Conservation (phyloP, 495 filamentous ascomycete species). For the Penicillium salamii region DNA sequence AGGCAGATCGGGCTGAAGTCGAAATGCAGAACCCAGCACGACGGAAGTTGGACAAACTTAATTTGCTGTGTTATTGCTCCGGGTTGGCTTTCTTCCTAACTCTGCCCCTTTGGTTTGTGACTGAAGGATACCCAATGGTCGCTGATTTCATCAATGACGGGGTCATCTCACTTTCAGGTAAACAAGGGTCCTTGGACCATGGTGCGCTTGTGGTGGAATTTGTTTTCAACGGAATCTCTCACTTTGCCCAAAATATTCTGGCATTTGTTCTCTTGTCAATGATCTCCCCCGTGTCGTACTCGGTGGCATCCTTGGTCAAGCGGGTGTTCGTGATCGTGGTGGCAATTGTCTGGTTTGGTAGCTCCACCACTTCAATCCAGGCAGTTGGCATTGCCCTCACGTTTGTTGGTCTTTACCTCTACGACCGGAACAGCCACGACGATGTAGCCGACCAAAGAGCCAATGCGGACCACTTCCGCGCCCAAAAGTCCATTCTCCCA, state of each 20-base stretch:
- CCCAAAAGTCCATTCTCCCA: constrained; percentile 66
- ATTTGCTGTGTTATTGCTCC: constrained; percentile 93
- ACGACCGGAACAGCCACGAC: constrained; percentile 86
- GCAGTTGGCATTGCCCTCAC: constrained; percentile 82
- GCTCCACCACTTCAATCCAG: constrained; percentile 76
- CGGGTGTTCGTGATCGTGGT: constrained; percentile 95
- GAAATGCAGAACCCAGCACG: constrained; percentile 54
- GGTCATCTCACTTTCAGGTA: constrained; percentile 63
- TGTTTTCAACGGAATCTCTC: constrained; percentile 94
- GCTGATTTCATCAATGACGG: constrained; percentile 50
- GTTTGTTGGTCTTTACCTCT: constrained; percentile 90
- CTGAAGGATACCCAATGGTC: constrained; percentile 72
- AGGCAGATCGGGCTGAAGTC: constrained; percentile 76
- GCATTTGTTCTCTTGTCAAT: constrained; percentile 89
- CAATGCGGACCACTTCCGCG: constrained; percentile 54
- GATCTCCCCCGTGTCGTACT: constrained; percentile 95
- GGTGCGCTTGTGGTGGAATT: constrained; percentile 77
- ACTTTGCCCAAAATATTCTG: constrained; percentile 94
- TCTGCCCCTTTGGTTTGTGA: constrained; percentile 89
- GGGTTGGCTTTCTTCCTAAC: constrained; percentile 88
- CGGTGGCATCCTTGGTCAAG: constrained; percentile 91
- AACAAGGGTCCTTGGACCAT: constrained; percentile 72
- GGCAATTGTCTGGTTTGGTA: constrained; percentile 95
- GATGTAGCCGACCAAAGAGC: constrained; percentile 75
- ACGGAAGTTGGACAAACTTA: constrained; percentile 92